A percentile compares a stretch with the other conserved stretches of the same genome.
These are phyloP conservation scores for Esteya vermicola DNA, from an alignment of 2,329 filamentous ascomycete genomes.

Conservation along the genomic window DNA sequence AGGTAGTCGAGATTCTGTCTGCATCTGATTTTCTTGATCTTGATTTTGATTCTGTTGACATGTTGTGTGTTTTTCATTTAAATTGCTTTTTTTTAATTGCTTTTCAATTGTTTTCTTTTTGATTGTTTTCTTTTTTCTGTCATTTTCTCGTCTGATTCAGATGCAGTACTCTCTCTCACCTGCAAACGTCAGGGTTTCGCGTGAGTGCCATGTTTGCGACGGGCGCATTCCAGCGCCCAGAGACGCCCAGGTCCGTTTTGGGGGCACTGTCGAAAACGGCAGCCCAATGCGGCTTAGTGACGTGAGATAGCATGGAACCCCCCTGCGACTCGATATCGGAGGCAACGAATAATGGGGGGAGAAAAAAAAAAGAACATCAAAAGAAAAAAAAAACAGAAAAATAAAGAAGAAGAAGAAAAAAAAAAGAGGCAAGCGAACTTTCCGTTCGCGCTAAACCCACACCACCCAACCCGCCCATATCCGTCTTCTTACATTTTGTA, in stretches of 20 bases:
- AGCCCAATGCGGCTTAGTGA: neutral
- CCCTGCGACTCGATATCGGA: slow-evolving; percentile 1
- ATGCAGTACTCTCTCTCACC: too few relatives aligned
- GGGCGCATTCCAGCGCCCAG: too few relatives aligned
- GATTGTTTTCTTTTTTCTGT: neutral
- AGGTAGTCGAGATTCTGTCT: too few relatives aligned
- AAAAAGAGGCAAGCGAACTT: slow-evolving; percentile 1
- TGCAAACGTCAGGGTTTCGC: too few relatives aligned
- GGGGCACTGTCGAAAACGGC: neutral
- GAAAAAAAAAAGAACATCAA: neutral
- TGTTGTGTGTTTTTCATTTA: too few relatives aligned
- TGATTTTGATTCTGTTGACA: neutral
- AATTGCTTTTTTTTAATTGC: neutral
- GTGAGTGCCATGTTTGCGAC: too few relatives aligned
- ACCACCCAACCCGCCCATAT: slow-evolving; percentile 3
- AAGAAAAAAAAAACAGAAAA: neutral
- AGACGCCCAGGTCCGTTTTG: too few relatives aligned
- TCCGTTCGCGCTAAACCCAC: slow-evolving; percentile 8
- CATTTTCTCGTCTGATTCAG: neutral
- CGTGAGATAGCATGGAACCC: too few relatives aligned
- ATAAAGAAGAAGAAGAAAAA: neutral
- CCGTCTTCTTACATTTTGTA: too few relatives aligned
- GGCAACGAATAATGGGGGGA: neutral
- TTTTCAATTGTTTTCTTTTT: neutral
- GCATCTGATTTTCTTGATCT: neutral